Evolutionary conservation across 2,329 filamentous ascomycete genomes (phyloP), one percentile per base, ranked within the genome.

Genomic region (Colletotrichum chrysophilum): DNA sequence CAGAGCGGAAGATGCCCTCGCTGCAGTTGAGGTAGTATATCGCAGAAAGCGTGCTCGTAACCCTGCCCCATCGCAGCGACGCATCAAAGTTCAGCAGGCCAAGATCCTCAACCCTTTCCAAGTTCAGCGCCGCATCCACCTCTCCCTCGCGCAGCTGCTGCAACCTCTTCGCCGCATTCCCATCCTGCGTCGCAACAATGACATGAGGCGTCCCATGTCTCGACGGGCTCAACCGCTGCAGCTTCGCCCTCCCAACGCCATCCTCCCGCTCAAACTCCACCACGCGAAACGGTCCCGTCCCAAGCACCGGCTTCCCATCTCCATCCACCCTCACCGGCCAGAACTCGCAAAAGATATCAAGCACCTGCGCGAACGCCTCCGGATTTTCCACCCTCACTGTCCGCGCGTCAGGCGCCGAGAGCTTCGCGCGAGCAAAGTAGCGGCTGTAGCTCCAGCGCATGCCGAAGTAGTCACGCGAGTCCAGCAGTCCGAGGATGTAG

Each of bases 401-500:
- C 30, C 43, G 43, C 7, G 32, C 32, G n/a, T 64, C 43, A 18
- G 24, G 14, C 10, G 65, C 56, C 5, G 38, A 38, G n/a, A 70
- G 28, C 13, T 9, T 38, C 14, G 56, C 56, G 4, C 52, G 16
- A 1, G 56, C 65, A 1, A 73, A 73, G 18, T 73, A 73, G 13
- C 70, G 70, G 56, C 70, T 73, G 30, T 73, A 73, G 32, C 70
- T 73, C 70, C 70, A 73, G 9, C 65, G 70, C 70, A 73, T 73
- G 30, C 70, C 70, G 14, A 73, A 73, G 65, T 73, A 73, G 38
- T 73, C 70, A 36, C 70, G 56, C 12, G 70, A 69, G 38, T 73
- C 70, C 26, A 73, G 30, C 14, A 73, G 65, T 0, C 65, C 70
- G 16, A 36, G 43, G 24, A 73, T 62, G 30, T 69, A 73, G 18